These are phyloP conservation scores for Talaromyces sp. DNA, from an alignment of 2,329 filamentous ascomycete genomes.

Conservation along the genomic window DNA sequence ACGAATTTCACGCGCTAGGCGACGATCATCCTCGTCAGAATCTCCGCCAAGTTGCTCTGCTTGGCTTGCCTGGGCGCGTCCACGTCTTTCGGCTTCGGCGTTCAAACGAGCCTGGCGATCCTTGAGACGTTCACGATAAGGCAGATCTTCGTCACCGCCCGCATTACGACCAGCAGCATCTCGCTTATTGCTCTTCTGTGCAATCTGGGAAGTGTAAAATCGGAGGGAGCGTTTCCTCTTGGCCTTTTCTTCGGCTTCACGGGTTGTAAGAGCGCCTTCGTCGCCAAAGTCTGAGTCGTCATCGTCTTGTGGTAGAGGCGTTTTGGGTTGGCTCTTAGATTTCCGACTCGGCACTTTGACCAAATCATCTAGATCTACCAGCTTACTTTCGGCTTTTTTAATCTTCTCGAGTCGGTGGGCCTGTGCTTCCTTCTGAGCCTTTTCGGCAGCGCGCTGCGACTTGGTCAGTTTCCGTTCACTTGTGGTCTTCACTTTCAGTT, in stretches of 20 bases:
- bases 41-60: conserved; percentile 67
- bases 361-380: conserved; percentile 66
- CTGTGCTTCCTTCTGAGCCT: conserved; percentile 50
- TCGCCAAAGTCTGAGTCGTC: conserved; percentile 91
- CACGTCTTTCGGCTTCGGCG: conserved; percentile 79
- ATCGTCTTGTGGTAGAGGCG: conserved; percentile 27
- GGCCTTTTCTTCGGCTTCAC: conserved; percentile 79
- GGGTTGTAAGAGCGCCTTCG: conserved; percentile 70
- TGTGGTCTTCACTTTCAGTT: conserved; percentile 22
- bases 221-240: conserved; percentile 85
- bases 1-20: conserved; percentile 47
- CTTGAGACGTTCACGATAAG: conserved; percentile 79
- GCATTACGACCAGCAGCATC: conserved; percentile 59
- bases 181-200: conserved; percentile 85
- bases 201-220: conserved; percentile 97
- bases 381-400: conserved; percentile 59
- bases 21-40: conserved; percentile 60
- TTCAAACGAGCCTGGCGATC: conserved; percentile 84
- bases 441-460: conserved; percentile 46
- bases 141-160: conserved; percentile 55
- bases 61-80: conserved; percentile 56
- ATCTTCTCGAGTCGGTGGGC: conserved; percentile 50
- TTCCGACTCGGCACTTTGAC: conserved; percentile 43
- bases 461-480: conserved; percentile 42
- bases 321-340: conserved; percentile 32